These are phyloP conservation scores for Aspergillus proliferans DNA, from an alignment of 2,329 filamentous ascomycete genomes.

Conservation along the genomic window DNA sequence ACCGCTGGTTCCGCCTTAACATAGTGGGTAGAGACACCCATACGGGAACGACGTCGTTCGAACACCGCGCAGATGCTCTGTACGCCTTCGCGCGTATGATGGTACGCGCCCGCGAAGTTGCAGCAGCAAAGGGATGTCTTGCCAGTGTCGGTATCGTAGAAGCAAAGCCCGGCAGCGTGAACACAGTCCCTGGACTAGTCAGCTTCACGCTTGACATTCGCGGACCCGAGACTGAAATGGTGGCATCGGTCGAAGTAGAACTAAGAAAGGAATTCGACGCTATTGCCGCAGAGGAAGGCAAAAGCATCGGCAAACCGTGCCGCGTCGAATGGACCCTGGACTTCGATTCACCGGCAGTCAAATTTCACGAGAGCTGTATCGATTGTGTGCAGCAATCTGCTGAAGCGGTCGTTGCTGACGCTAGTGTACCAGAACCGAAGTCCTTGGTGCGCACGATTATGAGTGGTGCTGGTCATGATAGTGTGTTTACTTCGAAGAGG, in stretches of 20 bases:
- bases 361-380: conserved; percentile 64
- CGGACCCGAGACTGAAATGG: conserved; percentile 49
- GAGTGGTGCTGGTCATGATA: conserved; percentile 61
- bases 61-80: conserved; percentile 61
- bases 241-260: conserved; percentile 53
- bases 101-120: conserved; percentile 57
- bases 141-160: conserved; percentile 66
- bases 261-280: conserved; percentile 53
- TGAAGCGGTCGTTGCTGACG: conserved; percentile 47
- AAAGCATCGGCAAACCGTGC: conserved; percentile 48
- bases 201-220: conserved; percentile 64
- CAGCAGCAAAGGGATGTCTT: conserved; percentile 54
- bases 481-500: conserved; percentile 53
- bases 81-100: conserved; percentile 64
- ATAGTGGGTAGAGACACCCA: conserved; percentile 64
- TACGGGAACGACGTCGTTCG: conserved; percentile 67
- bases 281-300: conserved; percentile 54
- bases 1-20: conserved; percentile 65
- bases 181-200: conserved; percentile 65
- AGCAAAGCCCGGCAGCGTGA: conserved; percentile 61
- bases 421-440: conserved; percentile 31
- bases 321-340: conserved; percentile 56
- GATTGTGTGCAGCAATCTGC: conserved; percentile 57
- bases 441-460: conserved; percentile 50
- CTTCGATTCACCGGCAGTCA: conserved; percentile 54